Evolutionary conservation across 1,284 basidiomycete species (phyloP), one percentile per base, ranked within the genome.

Genomic region (Termitomyces sp.): DNA sequence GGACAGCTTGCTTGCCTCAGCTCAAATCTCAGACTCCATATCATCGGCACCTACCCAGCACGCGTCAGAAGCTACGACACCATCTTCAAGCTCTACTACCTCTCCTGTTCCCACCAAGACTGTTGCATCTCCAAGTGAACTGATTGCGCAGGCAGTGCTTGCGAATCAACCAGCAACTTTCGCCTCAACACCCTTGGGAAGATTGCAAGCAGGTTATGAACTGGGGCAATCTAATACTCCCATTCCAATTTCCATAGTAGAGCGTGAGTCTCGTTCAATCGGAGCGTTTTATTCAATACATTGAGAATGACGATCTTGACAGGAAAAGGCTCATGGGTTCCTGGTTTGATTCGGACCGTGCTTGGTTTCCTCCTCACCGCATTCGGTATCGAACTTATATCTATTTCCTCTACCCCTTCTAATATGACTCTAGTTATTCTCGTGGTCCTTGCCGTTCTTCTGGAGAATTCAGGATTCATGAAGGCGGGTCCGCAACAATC

Each of bases 381-480:
- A 4, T 84, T 84, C 65, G 80, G 79, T 83, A 60, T 63, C 79
- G 4, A 45, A 13, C 15, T 71, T 54, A 13, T 3, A 40, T 30
- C 8, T 43, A 34, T 50, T 21, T 9, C 58, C 38, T 44, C 52
- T 26, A 49, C 39, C 36, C 31, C 45, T 54, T 34, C 41, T 42
- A 44, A 51, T 41, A 21, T 51, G 38, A 28, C 38, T 53, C 31
- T 44, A 90, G 87, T 90, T 67, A 77, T 91, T 64, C 75, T 97
- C 54, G 91, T 94, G 48, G 76, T 95, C 41, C 73, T 96, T 43
- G 89, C 92, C 0, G 86, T 96, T 46, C 79, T 97, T 61, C 82
- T 97, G 65, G 95, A 97, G 70, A 95, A 93, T 67, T 89, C 91
- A 28, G 94, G 94, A 8, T 77, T 96, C 41, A 82, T 96, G 73